Evolutionary conservation across 108 stramenopile species (phyloP).

Genomic region (Cyclotella choctawhatcheeana): DNA sequence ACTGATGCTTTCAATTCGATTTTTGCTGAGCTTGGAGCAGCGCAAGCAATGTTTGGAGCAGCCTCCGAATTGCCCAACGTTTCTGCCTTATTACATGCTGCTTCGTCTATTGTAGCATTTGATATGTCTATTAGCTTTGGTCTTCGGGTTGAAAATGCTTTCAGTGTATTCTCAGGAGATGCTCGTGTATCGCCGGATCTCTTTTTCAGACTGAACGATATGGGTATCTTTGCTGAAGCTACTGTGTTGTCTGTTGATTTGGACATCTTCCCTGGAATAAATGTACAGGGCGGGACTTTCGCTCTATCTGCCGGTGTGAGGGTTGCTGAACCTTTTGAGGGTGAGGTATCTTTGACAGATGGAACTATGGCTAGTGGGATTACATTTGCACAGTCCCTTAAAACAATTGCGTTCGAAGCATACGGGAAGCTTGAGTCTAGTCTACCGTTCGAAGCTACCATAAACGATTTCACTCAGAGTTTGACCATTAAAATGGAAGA

Average conservation of each 20-base stretch:
- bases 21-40: slow-evolving; percentile 11
- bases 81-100: not conserved
- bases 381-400: not conserved
- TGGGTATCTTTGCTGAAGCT: slow-evolving; percentile 15
- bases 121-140: slow-evolving; percentile 24
- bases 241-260: not conserved
- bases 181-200: not conserved
- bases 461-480: slow-evolving; percentile 9
- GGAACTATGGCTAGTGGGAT: not conserved
- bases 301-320: slow-evolving; percentile 11
- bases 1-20: slow-evolving; percentile 1
- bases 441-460: slow-evolving; percentile 12
- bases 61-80: slow-evolving; percentile 1
- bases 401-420: slow-evolving; percentile 12
- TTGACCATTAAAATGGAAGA: slow-evolving; percentile 22
- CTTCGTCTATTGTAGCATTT: slow-evolving; percentile 13
- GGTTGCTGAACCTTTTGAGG: slow-evolving; percentile 12
- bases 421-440: slow-evolving; percentile 8
- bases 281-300: not conserved
- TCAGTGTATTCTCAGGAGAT: not conserved
- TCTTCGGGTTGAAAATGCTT: not conserved
- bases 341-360: not conserved
- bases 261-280: slow-evolving; percentile 5
- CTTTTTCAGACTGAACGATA: not conserved
- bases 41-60: slow-evolving; percentile 30